phyloP scores from a whole-genome alignment of 495 filamentous ascomycete species.

The Astrothelium macrocarpum region DNA sequence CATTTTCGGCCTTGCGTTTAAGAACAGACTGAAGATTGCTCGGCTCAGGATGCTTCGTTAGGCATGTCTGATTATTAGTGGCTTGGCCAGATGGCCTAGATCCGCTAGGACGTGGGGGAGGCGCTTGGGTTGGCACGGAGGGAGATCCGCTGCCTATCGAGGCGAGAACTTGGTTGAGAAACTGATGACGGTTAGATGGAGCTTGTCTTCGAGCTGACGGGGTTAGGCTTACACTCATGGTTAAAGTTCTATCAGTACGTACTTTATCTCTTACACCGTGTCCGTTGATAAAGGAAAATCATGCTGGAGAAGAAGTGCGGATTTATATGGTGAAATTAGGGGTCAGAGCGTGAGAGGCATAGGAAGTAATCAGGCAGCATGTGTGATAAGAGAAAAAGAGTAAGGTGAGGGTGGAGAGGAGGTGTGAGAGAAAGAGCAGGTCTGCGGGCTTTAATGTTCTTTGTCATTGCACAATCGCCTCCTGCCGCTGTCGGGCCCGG shows the following conservation, averaged over 20 bases:
- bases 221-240: not conserved
- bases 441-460: slow-evolving; percentile 15
- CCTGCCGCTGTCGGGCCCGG: not conserved
- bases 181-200: not conserved
- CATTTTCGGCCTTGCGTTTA: slow-evolving; percentile 3
- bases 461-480: slow-evolving; percentile 1
- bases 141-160: not conserved
- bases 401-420: not conserved
- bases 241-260: not conserved
- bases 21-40: not conserved
- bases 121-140: not conserved
- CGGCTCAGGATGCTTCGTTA: not conserved
- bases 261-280: slow-evolving; percentile 1
- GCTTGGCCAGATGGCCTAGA: not conserved
- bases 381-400: not conserved
- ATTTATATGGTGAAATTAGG: not conserved
- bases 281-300: not conserved
- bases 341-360: not conserved
- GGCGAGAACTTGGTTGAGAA: not conserved
- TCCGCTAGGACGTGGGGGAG: not conserved
- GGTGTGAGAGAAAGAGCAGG: not conserved
- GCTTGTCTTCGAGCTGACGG: not conserved
- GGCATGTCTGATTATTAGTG: not conserved
- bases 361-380: not conserved
- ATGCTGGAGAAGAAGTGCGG: not conserved